Evolutionary conservation across 1,284 basidiomycete genomes (phyloP).

Genomic region (Heterobasidion annosum): DNA sequence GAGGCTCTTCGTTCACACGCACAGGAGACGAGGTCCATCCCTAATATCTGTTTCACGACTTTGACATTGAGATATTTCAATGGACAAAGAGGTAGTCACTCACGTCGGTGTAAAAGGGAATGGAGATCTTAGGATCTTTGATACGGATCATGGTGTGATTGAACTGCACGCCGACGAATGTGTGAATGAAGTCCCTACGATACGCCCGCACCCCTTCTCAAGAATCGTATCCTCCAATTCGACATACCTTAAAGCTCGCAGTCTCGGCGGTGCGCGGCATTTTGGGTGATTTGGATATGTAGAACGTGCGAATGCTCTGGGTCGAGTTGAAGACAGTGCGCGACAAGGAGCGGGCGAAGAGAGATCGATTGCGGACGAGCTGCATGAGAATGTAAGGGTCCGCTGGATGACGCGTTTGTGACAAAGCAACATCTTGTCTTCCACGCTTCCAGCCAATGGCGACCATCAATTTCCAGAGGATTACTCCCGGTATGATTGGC

Average conservation of each 20-base stretch:
- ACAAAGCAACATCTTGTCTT: no score
- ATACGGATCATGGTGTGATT: constrained; percentile 90
- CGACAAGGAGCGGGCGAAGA: background rate
- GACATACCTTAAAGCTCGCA: constrained; percentile 48
- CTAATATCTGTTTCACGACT: constrained; percentile 43
- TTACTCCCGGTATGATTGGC: no score
- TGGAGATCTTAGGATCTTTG: constrained; percentile 77
- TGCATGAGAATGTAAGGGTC: background rate
- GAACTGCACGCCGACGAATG: constrained; percentile 38
- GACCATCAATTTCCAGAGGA: no score
- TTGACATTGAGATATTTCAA: background rate
- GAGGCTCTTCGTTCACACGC: constrained; percentile 5
- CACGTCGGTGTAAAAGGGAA: constrained; percentile 70
- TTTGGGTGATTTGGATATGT: constrained; percentile 9
- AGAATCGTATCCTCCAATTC: background rate
- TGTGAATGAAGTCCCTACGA: background rate
- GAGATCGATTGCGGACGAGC: background rate
- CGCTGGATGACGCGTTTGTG: background rate
- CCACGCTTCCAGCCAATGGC: no score
- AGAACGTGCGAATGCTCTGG: background rate
- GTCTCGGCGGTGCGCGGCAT: constrained; percentile 65
- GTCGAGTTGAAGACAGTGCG: background rate
- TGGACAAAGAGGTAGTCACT: constrained; percentile 10
- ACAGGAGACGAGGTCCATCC: constrained; percentile 80
- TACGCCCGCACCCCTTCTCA: background rate